A percentile compares a stretch with the other conserved stretches of the same genome.
phyloP scores from a whole-genome alignment of 192 early-diverging fungal species.

The Fimicolochytrium jonesii region DNA sequence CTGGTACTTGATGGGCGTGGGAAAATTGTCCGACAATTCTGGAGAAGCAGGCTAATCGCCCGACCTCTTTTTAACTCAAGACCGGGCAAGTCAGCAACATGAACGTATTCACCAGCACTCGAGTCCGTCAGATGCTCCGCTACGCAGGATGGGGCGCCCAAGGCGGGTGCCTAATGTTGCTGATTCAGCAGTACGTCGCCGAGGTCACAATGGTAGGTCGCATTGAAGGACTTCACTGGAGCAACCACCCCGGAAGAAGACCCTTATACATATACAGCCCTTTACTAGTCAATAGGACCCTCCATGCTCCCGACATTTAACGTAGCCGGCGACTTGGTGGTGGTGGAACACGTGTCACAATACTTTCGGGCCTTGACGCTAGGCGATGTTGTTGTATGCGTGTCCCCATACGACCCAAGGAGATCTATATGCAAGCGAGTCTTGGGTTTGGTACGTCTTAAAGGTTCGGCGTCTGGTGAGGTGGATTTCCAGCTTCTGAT shows the following conservation, averaged over 20 bases:
- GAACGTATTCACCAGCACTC: too few species aligned
- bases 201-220: slow-evolving; percentile 71
- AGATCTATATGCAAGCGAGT: slow-evolving; percentile 76
- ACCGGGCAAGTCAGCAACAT: too few species aligned
- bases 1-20: too few species aligned
- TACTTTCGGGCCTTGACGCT: slow-evolving; percentile 29
- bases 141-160: too few species aligned
- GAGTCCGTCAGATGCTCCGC: too few species aligned
- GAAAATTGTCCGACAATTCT: too few species aligned
- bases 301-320: slow-evolving; percentile 92
- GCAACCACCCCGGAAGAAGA: not conserved
- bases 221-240: not conserved
- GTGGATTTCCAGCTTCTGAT: too few species aligned
- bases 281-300: slow-evolving; percentile 66
- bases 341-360: slow-evolving; percentile 63
- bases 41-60: too few species aligned
- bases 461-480: too few species aligned
- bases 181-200: slow-evolving; percentile 67
- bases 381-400: slow-evolving; percentile 78
- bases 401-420: slow-evolving; percentile 65
- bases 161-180: slow-evolving; percentile 63
- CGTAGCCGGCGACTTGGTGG: slow-evolving; percentile 72
- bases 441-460: slow-evolving; percentile 62
- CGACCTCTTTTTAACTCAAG: too few species aligned
- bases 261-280: not conserved